phyloP scores from a whole-genome alignment of 1,284 basidiomycete species.

The Xerocomus tenax region DNA sequence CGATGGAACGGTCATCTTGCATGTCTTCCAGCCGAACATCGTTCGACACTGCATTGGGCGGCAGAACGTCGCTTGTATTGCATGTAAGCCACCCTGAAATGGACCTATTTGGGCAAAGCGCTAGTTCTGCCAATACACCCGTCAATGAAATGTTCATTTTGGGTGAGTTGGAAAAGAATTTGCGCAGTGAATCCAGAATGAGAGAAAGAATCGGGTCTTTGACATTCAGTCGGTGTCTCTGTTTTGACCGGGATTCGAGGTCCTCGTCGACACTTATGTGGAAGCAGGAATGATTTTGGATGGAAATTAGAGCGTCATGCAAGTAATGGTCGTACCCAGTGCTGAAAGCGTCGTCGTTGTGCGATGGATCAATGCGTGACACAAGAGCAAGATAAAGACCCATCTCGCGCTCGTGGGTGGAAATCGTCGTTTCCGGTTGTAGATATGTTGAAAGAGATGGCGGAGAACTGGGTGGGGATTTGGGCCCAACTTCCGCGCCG shows the following conservation, averaged over 20 bases:
- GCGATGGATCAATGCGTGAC: slow-evolving; percentile 69
- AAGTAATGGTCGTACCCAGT: slow-evolving; percentile 83
- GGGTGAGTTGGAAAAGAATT: slow-evolving; percentile 79
- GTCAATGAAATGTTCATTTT: slow-evolving; percentile 86
- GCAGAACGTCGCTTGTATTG: slow-evolving; percentile 35
- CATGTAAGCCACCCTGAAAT: slow-evolving; percentile 83
- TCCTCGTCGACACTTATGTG: slow-evolving; percentile 35
- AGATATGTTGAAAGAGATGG: slow-evolving; percentile 36
- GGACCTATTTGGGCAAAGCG: slow-evolving; percentile 76
- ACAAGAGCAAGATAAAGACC: slow-evolving; percentile 74
- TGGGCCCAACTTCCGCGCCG: slow-evolving; percentile 34
- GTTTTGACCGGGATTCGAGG: slow-evolving; percentile 35
- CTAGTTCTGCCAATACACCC: slow-evolving; percentile 70
- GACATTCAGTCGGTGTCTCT: slow-evolving; percentile 68
- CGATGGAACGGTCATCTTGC: slow-evolving; percentile 70
- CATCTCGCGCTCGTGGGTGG: slow-evolving; percentile 75
- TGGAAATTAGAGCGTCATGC: slow-evolving; percentile 63
- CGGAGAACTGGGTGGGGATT: slow-evolving; percentile 9
- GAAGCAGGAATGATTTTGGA: slow-evolving; percentile 58
- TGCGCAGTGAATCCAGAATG: slow-evolving; percentile 61
- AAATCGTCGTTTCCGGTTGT: slow-evolving; percentile 63
- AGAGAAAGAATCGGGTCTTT: slow-evolving; percentile 70
- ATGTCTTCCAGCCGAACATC: slow-evolving; percentile 30
- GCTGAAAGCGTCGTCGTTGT: slow-evolving; percentile 67
- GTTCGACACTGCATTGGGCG: slow-evolving; percentile 20